phyloP scores from a whole-genome alignment of 306 rosid genomes.

The Quercus robur region DNA sequence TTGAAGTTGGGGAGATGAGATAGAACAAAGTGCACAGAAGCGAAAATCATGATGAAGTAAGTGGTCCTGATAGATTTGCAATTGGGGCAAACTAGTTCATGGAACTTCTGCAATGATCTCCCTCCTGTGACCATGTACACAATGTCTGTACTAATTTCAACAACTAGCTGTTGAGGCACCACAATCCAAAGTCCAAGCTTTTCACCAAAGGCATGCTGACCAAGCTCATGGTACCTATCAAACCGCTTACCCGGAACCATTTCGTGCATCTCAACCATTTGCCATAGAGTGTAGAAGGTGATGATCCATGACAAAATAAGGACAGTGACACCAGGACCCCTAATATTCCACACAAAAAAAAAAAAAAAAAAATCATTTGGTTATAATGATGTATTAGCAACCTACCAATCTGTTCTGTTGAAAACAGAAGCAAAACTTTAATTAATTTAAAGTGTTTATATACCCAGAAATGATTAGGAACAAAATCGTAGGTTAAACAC shows the following conservation, averaged over 20 bases:
- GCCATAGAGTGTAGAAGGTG: conserved; percentile 80
- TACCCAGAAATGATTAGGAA: too few species aligned
- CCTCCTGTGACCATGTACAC: conserved; percentile 83
- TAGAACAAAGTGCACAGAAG: conserved; percentile 51
- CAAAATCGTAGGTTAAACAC: too few species aligned
- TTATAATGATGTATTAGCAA: background rate
- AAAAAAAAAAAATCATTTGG: background rate
- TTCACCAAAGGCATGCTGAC: conserved; percentile 75
- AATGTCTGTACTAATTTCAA: conserved; percentile 67
- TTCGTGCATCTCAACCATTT: conserved; percentile 95
- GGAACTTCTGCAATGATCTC: conserved; percentile 49
- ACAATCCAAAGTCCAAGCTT: conserved; percentile 74
- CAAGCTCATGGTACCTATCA: conserved; percentile 85
- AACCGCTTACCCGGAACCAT: conserved; percentile 82
- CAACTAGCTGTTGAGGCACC: conserved; percentile 69
- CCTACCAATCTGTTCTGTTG: background rate
- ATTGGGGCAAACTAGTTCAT: conserved; percentile 40
- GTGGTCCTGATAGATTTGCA: conserved; percentile 38
- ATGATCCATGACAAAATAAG: conserved; percentile 70
- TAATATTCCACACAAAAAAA: background rate
- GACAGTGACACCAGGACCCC: conserved; percentile 63
- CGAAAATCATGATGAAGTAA: conserved; percentile 57
- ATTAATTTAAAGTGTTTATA: background rate
- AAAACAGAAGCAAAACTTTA: background rate
- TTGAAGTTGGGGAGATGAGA: conserved; percentile 77